Evolutionary conservation across 768 basidiomycete species (phyloP).

Genomic region (Kwoniella europaea): DNA sequence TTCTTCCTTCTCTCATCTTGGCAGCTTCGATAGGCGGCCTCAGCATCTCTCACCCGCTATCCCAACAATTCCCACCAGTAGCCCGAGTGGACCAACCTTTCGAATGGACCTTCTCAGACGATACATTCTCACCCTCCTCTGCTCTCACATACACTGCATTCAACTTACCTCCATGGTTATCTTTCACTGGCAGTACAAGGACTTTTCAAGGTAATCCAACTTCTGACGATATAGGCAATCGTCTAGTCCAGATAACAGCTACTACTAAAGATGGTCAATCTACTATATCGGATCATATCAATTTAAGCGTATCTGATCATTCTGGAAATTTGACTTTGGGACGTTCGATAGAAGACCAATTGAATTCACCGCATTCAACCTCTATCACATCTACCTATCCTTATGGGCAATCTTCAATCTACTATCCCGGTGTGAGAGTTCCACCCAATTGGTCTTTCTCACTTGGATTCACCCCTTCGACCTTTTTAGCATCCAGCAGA

Average conservation of each 20-base stretch:
- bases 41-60: conserved; percentile 62
- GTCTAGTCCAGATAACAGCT: conserved; percentile 64
- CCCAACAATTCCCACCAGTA: conserved; percentile 75
- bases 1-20: background rate
- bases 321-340: conserved; percentile 64
- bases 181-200: conserved; percentile 67
- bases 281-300: conserved; percentile 62
- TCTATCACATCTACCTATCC: conserved; percentile 77
- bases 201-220: conserved; percentile 74
- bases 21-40: conserved; percentile 17
- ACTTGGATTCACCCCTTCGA: conserved; percentile 75
- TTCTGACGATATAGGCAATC: conserved; percentile 66
- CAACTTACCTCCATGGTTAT: conserved; percentile 73
- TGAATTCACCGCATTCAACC: conserved; percentile 64
- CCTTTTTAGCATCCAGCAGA: conserved; percentile 62
- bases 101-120: conserved; percentile 70
- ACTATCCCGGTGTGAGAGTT: conserved; percentile 66
- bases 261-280: conserved; percentile 63
- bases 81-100: conserved; percentile 70
- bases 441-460: conserved; percentile 88
- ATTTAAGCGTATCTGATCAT: conserved; percentile 47
- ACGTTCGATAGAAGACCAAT: conserved; percentile 69
- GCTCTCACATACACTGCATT: conserved; percentile 66
- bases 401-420: conserved; percentile 63
- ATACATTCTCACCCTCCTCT: conserved; percentile 65